Base-by-base conservation (phyloP, 2,329 filamentous ascomycete species). In the Pseudogymnoascus sp. region DNA sequence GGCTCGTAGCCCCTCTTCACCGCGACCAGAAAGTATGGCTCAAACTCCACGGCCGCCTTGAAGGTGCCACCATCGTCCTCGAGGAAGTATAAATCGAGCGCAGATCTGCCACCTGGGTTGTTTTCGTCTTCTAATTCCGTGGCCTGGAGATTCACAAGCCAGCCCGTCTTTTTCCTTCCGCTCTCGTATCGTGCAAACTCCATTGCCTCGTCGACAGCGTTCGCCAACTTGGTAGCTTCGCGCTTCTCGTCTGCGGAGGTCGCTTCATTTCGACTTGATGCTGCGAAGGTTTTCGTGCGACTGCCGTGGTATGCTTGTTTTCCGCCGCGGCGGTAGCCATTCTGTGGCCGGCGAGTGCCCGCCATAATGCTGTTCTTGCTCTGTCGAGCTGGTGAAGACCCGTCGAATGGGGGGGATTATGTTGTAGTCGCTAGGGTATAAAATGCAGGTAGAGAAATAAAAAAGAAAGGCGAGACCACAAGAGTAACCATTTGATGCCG, bases 21-120 rank as follows among this genome's bases (percentile, higher is more conserved):
- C 0, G 92, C 93, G 60, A 99, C 85, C 63, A 99, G 76, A 69
- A 99, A 96, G 77, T 99, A 99, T 0, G 94, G 94, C 68, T 97
- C 92, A 73, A 96, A 97, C 76, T 96, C 91, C 66, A 99, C 78
- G 0, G 92, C 97, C 9, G 94, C 92, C 74, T 99, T 99, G 81
- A 99, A 99, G 57, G 87, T 85, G 12, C 90, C 86, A 61, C 71
- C 83, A 69, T 96, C 89, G 62, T 93, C 90, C 69, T 92, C 90
- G 63, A 99, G 88, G 75, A 99, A 99, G 78, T 97, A 99, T 76
- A 92, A 97, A 76, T 99, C 94, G 61, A 99, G 85, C 7, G 90
- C 94, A 1, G 94, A 89, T 66, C 91, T 86, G 37, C 94, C 94
- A 5, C 90, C 90, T 1, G 89, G 87, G 50, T 89, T 82, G 67